Base-by-base conservation (phyloP, 192 early-diverging fungal genomes). In the Globomyces pollinis-pini region DNA sequence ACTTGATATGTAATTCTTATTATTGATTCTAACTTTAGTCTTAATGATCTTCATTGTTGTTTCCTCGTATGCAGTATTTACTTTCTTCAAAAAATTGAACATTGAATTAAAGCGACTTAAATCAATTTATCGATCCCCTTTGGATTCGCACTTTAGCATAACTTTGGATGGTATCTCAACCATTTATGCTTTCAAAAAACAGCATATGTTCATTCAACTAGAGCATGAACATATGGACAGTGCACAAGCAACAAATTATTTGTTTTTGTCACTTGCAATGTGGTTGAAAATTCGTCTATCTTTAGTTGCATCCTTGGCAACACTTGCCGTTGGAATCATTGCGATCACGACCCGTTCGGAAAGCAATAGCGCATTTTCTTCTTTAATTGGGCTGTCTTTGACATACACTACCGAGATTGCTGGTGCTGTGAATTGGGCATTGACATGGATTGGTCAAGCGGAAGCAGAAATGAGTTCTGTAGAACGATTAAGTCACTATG, bases 111-210 rank as follows among this genome's bases (percentile, higher is more conserved):
- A 38, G 9, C 3, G 62, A 20, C 28, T 68, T 8, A 26, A 62
- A 5, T 61, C 65, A 11, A 34, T 33, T 24, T 24, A 15, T 0
- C 18, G 32, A 50, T 64, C 60, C 3, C 65, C 63, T n/a, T 33
- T 67, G 2, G 49, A 49, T 41, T 26, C 33, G n/a, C 65, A 67
- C 41, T 13, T 67, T 4, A 24, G 21, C 3, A 43, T 59, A 61
- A 69, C 65, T 3, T 29, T 67, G 4, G 29, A 41, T 38, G 65
- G 65, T 18, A 12, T 70, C 12, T 41, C 53, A 35, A 47, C 63
- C 1, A 67, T 67, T 30, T 50, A 7, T 9, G 56, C 56, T 5
- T 57, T 50, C 39, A 42, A 23, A 7, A 20, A 4, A 57, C 49
- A 57, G 43, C 8, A 6, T 7, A 4, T 6, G 3, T 57, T 57